phyloP scores from a whole-genome alignment of 2,329 filamentous ascomycete genomes.

The Emericellopsis atlantica region DNA sequence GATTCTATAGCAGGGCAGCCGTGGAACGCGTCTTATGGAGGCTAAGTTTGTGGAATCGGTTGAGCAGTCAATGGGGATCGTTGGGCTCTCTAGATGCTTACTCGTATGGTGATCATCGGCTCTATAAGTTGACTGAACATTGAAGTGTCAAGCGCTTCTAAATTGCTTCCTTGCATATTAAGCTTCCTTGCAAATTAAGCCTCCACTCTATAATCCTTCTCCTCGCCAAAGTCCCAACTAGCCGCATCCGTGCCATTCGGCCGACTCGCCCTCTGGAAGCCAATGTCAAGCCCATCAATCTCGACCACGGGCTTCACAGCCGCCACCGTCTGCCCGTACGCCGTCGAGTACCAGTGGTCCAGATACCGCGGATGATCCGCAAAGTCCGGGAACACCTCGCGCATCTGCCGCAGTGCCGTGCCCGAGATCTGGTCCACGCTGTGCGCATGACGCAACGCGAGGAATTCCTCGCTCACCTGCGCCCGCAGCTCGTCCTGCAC shows the following conservation, averaged over 20 bases:
- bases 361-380: constrained; percentile 33
- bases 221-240: constrained; percentile 39
- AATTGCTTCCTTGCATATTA: too few relatives aligned
- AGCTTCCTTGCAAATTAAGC: too few relatives aligned
- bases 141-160: too few relatives aligned
- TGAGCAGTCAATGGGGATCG: too few relatives aligned
- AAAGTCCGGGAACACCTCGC: constrained; percentile 37
- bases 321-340: constrained; percentile 24
- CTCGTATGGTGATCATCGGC: too few relatives aligned
- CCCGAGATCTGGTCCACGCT: constrained; percentile 55
- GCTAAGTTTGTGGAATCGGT: too few relatives aligned
- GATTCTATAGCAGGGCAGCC: too few relatives aligned
- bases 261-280: constrained; percentile 28
- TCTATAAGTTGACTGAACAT: too few relatives aligned
- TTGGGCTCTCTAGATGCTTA: too few relatives aligned
- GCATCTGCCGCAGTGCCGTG: constrained; percentile 42
- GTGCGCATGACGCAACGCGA: constrained; percentile 43
- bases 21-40: too few relatives aligned
- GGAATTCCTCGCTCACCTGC: constrained; percentile 37
- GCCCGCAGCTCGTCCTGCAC: constrained; percentile 39
- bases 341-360: constrained; percentile 33
- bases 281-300: constrained; percentile 27
- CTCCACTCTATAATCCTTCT: constrained; percentile 13
- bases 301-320: constrained; percentile 31
- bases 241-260: constrained; percentile 45